These are phyloP conservation scores for Taiozyma onychis DNA, from an alignment of 1,139 yeast genomes.

Conservation along the genomic window DNA sequence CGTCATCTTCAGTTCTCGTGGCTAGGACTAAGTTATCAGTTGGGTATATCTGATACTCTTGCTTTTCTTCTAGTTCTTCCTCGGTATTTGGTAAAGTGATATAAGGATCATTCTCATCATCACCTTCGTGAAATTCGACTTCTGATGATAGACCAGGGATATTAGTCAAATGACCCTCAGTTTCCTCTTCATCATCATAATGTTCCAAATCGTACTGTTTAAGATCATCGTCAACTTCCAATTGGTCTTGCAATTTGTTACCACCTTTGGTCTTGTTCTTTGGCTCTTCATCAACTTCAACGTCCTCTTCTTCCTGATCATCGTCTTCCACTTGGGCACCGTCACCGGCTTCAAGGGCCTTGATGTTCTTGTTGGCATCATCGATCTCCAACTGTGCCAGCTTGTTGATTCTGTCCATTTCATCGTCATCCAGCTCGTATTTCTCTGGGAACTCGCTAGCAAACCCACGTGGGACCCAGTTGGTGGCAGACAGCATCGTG, in stretches of 20 bases:
- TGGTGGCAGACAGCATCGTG: conserved; percentile 79
- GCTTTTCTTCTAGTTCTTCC: conserved; percentile 67
- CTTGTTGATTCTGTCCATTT: conserved; percentile 83
- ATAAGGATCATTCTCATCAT: conserved; percentile 67
- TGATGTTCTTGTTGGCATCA: conserved; percentile 63
- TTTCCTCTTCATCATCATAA: conserved; percentile 64
- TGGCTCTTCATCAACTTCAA: conserved; percentile 12
- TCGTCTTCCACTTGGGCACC: conserved; percentile 21
- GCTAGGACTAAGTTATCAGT: conserved; percentile 87
- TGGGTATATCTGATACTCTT: conserved; percentile 82
- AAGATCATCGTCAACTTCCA: conserved; percentile 72
- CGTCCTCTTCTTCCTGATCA: conserved; percentile 12
- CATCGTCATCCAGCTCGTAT: conserved; percentile 85
- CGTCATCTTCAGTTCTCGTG: conserved; percentile 93
- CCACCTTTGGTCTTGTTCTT: conserved; percentile 10
- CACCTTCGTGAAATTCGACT: conserved; percentile 53
- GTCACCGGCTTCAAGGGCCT: conserved; percentile 29
- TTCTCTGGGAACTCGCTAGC: conserved; percentile 91
- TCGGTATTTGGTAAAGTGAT: conserved; percentile 60
- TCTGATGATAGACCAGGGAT: conserved; percentile 65
- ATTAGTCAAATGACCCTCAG: conserved; percentile 46
- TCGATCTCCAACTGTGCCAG: conserved; percentile 79
- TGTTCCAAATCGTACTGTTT: conserved; percentile 84
- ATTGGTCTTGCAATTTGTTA: conserved; percentile 37
- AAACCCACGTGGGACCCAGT: conserved; percentile 96